Conservation (phyloP, 768 basidiomycete species). For the Psilocybe azurescens region DNA sequence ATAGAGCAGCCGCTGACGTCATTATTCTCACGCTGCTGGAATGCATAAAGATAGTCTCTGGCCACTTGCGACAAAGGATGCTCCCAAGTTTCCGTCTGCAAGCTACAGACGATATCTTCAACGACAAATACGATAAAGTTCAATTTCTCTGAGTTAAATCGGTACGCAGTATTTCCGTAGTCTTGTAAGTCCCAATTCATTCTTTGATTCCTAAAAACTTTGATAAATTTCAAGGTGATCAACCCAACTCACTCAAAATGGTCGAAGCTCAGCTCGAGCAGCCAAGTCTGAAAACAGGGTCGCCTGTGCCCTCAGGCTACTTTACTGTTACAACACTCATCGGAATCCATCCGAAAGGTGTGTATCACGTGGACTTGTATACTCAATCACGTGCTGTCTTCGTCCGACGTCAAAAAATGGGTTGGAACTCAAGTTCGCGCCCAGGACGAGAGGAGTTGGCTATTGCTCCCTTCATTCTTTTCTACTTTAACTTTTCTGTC, state of each 20-base stretch:
- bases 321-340: neutral
- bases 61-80: neutral
- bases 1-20: neutral
- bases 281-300: too few species aligned
- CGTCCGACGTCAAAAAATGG: neutral
- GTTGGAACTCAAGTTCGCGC: neutral
- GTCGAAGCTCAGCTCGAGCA: neutral
- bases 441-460: neutral
- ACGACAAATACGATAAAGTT: too few species aligned
- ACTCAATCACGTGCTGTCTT: neutral
- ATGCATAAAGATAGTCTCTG: conserved; percentile 1
- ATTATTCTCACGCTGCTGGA: neutral
- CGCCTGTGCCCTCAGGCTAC: neutral
- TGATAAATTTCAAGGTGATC: neutral
- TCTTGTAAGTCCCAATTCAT: neutral
- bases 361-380: neutral
- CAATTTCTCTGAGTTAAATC: neutral
- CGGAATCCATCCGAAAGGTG: neutral
- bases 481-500: neutral
- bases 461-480: neutral
- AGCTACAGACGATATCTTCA: neutral
- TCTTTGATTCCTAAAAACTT: neutral
- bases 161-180: neutral
- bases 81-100: neutral
- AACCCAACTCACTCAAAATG: neutral